phyloP scores from a whole-genome alignment of 2,329 filamentous ascomycete species.

The Fusarium algeriense region DNA sequence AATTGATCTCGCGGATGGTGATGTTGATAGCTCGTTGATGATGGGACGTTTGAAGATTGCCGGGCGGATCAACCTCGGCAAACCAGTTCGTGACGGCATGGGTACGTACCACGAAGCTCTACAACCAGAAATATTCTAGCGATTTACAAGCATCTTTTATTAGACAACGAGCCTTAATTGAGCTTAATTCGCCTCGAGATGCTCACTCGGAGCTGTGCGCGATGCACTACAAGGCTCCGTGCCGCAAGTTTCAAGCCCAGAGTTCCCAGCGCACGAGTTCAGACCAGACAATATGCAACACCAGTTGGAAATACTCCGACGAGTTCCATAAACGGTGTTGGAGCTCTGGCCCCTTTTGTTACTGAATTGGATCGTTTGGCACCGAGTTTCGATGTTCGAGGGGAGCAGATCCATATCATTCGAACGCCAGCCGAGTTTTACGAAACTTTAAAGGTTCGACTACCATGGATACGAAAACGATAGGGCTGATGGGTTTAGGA shows the following conservation, averaged over 20 bases:
- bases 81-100: constrained; percentile 31
- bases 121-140: constrained; percentile 36
- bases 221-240: constrained; percentile 48
- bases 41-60: constrained; percentile 43
- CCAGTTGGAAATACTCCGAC: constrained; percentile 47
- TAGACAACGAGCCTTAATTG: constrained; percentile 7
- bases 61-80: constrained; percentile 51
- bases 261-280: constrained; percentile 50
- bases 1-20: constrained; percentile 45
- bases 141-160: constrained; percentile 32
- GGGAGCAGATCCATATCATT: constrained; percentile 83
- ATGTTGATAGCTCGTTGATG: constrained; percentile 29
- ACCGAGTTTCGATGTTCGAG: constrained; percentile 88
- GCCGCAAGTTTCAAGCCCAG: constrained; percentile 41
- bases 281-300: constrained; percentile 58
- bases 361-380: constrained; percentile 87
- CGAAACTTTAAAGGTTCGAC: constrained; percentile 81
- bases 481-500: constrained; percentile 59
- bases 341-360: constrained; percentile 66
- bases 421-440: constrained; percentile 91
- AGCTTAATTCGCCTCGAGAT: constrained; percentile 39
- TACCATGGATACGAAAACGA: not conserved
- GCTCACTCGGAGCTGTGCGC: constrained; percentile 53
- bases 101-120: constrained; percentile 36
- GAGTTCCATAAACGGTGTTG: constrained; percentile 44